Conservation (phyloP, 1,284 basidiomycete species). For the Pseudozyma flocculosa region DNA sequence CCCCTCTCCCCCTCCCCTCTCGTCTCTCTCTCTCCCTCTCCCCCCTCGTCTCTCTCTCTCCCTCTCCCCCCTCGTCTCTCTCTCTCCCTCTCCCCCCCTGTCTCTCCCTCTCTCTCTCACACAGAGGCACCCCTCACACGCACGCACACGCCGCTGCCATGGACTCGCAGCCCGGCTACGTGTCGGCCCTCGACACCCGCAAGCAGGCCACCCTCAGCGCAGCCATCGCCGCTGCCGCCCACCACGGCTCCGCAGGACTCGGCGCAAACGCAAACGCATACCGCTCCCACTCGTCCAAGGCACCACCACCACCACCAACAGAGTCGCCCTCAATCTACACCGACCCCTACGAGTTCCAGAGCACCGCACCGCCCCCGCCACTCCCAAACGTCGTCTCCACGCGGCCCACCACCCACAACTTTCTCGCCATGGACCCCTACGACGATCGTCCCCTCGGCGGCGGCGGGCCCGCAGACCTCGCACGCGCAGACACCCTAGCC, state of each 20-base stretch:
- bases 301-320: constrained; percentile 9
- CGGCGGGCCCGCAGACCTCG: constrained; percentile 8
- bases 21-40: no score
- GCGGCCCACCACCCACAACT: constrained; percentile 2
- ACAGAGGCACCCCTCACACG: no score
- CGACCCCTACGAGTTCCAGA: constrained; percentile 37
- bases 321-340: constrained; percentile 45
- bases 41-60: no score
- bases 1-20: no score
- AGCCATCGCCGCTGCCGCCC: constrained; percentile 1
- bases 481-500: constrained; percentile 28
- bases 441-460: constrained; percentile 12
- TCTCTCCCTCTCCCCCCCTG: no score
- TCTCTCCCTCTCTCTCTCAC: no score
- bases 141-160: no score
- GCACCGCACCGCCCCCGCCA: constrained; percentile 11
- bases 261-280: constrained; percentile 28
- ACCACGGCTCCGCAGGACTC: constrained; percentile 16
- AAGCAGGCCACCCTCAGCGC: background rate
- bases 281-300: no score
- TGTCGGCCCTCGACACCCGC: constrained; percentile 1
- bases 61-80: no score
- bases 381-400: constrained; percentile 5
- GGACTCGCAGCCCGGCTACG: background rate
- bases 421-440: constrained; percentile 31